Evolutionary conservation across 1,284 basidiomycete genomes (phyloP), one percentile per base, ranked within the genome.

Genomic region (Marasmius fiardii): DNA sequence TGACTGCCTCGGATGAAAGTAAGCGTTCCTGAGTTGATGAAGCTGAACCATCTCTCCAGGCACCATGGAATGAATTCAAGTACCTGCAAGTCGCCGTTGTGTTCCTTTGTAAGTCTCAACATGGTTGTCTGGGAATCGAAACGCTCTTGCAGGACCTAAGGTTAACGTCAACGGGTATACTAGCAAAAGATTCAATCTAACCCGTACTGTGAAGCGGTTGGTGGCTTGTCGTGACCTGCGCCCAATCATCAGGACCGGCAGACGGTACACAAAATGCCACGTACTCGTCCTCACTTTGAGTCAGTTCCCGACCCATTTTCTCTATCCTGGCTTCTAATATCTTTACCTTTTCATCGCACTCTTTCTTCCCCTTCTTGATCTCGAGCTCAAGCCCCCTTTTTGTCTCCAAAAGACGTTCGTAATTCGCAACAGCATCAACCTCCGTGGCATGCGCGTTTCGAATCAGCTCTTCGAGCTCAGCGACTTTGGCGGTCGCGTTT

Each of bases 101-200:
- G 72, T 57, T 85, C 82, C 61, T 81, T 82, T 16, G 78, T 74
- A 18, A 82, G 64, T 35, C 74, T 71, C 45, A 83, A 63, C 6
- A 78, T 79, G 11, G 80, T 68, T 0, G 74, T 65, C 60, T 85
- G 83, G 16, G 83, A 77, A 16, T 85, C 82, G 54, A 80, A 80
- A n/a, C 82, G 74, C 55, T 86, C 82, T 64, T 85, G 81, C 7
- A 86, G 68, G 23, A 74, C 67, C 78, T 84, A 60, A 16, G 50
- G 7, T 14, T 10, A 43, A 43, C 20, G 14, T 26, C 11, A n/a
- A 20, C 10, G 4, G 26, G 18, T 14, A 28, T 2, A 5, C 12
- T n/a, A 21, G 4, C 7, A 20, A 50, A 24, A 20, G 10, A 11
- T 23, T 43, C 14, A 41, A 14, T 4, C 5, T 51, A 26, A 45